Evolutionary conservation across 2,329 filamentous ascomycete genomes (phyloP).

Genomic region (Pezicula radicicola): DNA sequence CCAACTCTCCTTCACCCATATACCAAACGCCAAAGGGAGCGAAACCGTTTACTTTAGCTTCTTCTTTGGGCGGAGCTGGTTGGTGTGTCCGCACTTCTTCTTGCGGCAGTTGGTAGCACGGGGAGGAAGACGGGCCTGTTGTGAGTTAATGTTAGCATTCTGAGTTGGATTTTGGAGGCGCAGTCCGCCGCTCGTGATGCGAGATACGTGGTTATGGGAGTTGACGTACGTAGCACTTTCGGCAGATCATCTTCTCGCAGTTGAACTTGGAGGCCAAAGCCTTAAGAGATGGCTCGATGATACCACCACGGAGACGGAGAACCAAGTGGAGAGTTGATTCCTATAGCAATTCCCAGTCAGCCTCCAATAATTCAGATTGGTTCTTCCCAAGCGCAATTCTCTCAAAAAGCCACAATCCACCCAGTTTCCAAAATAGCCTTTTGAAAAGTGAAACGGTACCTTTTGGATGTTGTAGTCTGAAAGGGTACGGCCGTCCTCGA

Average conservation of each 20-base stretch:
- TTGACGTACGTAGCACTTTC: slow-evolving; percentile 95
- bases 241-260: slow-evolving; percentile 99
- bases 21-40: slow-evolving; percentile 29
- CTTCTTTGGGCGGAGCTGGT: slow-evolving; percentile 99
- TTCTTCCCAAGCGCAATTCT: too few relatives aligned
- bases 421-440: not conserved
- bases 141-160: slow-evolving; percentile 17
- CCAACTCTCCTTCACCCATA: slow-evolving; percentile 11
- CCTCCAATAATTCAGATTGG: not conserved
- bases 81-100: slow-evolving; percentile 99
- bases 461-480: slow-evolving; percentile 99
- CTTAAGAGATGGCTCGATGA: slow-evolving; percentile 99
- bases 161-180: not conserved
- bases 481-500: slow-evolving; percentile 95
- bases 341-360: slow-evolving; percentile 41
- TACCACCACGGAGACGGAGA: slow-evolving; percentile 97
- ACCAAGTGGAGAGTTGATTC: slow-evolving; percentile 98
- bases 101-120: slow-evolving; percentile 99
- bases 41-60: slow-evolving; percentile 85
- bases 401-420: not conserved
- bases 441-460: slow-evolving; percentile 49
- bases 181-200: too few relatives aligned
- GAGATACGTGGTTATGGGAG: not conserved
- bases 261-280: slow-evolving; percentile 99
- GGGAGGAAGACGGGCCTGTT: slow-evolving; percentile 78